Evolutionary conservation across 2,329 filamentous ascomycete genomes (phyloP), one percentile per base, ranked within the genome.

Genomic region (Fusarium tanahbumbuense): DNA sequence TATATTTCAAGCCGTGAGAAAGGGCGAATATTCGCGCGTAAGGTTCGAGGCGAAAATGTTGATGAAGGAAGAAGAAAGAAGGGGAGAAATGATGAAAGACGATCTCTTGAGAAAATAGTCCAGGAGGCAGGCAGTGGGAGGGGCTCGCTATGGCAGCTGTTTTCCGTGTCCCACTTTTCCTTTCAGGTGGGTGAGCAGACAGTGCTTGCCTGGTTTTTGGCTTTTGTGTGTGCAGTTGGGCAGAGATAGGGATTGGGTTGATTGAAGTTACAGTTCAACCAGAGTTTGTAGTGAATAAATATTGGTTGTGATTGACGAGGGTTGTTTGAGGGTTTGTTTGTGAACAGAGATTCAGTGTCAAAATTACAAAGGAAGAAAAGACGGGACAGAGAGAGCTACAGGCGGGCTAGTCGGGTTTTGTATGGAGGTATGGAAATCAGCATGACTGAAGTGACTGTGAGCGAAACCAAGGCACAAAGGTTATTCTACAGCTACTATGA

Each of bases 81-180:
- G 42, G 54, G 30, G 13, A 49, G 40, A 58, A 42, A 44, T 62
- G 52, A 44, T 65, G 64, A 63, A 64, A 64, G 60, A 40, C 55
- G 44, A 52, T 67, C 48, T 28, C 53, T 30, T 55, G 41, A 37
- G 48, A 63, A 68, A 60, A 68, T 64, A 70, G 68, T 56, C 45
- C 25, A 47, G 45, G 58, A 63, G 55, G 60, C 56, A 61, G 60
- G 52, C 9, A 53, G 68, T 23, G 52, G 42, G 67, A 57, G 61
- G 55, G 62, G 59, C 50, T 58, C 47, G 67, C 45, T 65, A 60
- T 49, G 45, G 54, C 22, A 37, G 42, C 27, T 49, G 23, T 8
- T 53, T 23, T 49, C 47, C 28, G 30, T 37, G 68, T 32, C 56
- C 72, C 72, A 71, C 72, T 73, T 56, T 68, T 57, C 56, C 48